A percentile compares a stretch with the other conserved stretches of the same genome.
Conservation (phyloP, 495 filamentous ascomycete species). For the Aspergillus heteromorphus region DNA sequence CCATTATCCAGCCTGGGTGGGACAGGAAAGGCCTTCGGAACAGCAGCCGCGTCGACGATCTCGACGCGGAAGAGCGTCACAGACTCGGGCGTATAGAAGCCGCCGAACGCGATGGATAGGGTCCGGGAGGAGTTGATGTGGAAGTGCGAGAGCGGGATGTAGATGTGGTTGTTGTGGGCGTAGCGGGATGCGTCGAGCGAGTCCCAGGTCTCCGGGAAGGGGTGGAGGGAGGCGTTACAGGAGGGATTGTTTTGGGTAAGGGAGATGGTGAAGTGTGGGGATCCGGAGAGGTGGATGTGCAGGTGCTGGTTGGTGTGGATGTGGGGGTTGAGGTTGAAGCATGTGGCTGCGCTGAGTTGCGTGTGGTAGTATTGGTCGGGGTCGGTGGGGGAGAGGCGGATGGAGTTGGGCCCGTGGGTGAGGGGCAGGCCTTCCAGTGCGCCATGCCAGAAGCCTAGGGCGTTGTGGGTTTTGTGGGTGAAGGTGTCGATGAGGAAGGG, state of each 20-base stretch:
- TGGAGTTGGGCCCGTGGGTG: conserved; percentile 41
- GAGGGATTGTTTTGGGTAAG: conserved; percentile 66
- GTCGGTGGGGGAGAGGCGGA: conserved; percentile 60
- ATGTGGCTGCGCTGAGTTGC: conserved; percentile 50
- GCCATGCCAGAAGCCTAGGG: conserved; percentile 68
- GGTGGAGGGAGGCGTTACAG: conserved; percentile 54
- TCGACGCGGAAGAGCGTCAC: conserved; percentile 58
- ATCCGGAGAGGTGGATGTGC: conserved; percentile 67
- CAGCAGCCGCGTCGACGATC: conserved; percentile 47
- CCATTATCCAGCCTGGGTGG: conserved; percentile 61
- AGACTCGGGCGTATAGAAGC: conserved; percentile 54
- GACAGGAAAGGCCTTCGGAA: conserved; percentile 44
- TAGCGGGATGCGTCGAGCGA: conserved; percentile 66
- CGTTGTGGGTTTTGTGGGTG: conserved; percentile 48
- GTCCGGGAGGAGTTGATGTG: conserved; percentile 52
- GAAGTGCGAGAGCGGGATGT: conserved; percentile 73
- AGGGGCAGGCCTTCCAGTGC: conserved; percentile 54
- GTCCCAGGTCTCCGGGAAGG: conserved; percentile 71
- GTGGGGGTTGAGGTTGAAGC: conserved; percentile 56
- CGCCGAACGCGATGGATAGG: conserved; percentile 63
- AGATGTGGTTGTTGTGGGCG: conserved; percentile 49
- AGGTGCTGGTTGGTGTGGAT: conserved; percentile 47
- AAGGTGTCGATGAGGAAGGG: conserved; percentile 66
- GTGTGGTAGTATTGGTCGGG: conserved; percentile 67
- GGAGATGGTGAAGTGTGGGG: conserved; percentile 61